Conservation (phyloP, 306 rosid species). For the Morella rubra region DNA sequence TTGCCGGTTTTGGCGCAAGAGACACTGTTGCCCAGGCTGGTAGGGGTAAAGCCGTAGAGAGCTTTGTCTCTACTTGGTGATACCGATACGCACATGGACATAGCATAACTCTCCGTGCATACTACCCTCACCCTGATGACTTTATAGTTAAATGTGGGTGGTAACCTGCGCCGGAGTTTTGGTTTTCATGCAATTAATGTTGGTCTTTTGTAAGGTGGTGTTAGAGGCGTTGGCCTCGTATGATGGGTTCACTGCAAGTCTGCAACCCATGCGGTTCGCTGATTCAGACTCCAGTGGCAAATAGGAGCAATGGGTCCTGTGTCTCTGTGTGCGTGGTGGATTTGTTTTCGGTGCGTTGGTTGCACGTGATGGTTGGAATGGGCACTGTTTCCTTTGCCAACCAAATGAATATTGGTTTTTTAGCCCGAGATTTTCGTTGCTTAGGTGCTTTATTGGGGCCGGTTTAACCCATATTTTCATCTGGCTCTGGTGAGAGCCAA, state of each 20-base stretch:
- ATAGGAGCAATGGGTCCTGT: slow-evolving; percentile 26
- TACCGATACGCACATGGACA: background rate
- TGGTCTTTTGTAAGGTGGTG: slow-evolving; percentile 14
- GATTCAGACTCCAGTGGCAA: background rate
- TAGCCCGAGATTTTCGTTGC: slow-evolving; percentile 8
- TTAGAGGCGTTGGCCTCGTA: slow-evolving; percentile 1
- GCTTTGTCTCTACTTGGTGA: background rate
- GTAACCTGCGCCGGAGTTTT: slow-evolving; percentile 23
- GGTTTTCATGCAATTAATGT: slow-evolving; percentile 33
- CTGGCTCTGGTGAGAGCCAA: slow-evolving; percentile 16
- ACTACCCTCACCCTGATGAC: too few species aligned
- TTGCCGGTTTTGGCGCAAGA: slow-evolving; percentile 26
- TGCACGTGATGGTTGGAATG: slow-evolving; percentile 33
- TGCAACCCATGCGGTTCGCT: slow-evolving; percentile 1
- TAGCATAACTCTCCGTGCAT: background rate
- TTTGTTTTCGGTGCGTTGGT: background rate
- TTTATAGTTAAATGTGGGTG: background rate
- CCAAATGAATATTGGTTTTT: slow-evolving; percentile 15
- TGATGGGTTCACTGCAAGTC: background rate
- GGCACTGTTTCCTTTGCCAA: slow-evolving; percentile 18
- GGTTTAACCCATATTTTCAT: background rate
- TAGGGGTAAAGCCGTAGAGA: background rate
- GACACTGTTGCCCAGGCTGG: slow-evolving; percentile 42
- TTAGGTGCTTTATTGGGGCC: background rate
- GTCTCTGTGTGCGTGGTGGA: slow-evolving; percentile 3